These are phyloP conservation scores for Tylopilus sp. DNA, from an alignment of 1,284 basidiomycete species.

Conservation along the genomic window DNA sequence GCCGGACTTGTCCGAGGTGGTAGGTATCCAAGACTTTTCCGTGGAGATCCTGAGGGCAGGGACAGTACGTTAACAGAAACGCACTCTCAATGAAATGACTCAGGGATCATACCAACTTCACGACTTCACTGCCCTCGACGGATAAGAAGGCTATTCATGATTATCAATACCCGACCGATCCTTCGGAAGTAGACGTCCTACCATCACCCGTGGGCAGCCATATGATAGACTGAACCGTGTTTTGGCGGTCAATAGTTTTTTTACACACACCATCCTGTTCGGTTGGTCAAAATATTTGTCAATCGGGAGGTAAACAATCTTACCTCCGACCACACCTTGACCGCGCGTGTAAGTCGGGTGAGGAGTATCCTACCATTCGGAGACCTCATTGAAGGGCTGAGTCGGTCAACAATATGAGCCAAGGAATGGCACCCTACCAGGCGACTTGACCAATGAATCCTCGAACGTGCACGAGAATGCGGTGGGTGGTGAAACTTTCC, in stretches of 20 bases:
- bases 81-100: constrained; percentile 5
- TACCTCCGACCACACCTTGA: constrained; percentile 77
- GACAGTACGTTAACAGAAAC: constrained; percentile 17
- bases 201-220: constrained; percentile 73
- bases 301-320: constrained; percentile 22
- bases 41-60: constrained; percentile 46
- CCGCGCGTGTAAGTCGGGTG: constrained; percentile 65
- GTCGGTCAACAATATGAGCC: not conserved
- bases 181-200: constrained; percentile 28
- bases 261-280: constrained; percentile 68
- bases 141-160: constrained; percentile 51
- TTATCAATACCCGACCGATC: constrained; percentile 14
- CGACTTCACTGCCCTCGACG: constrained; percentile 52
- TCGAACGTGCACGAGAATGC: constrained; percentile 66
- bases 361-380: constrained; percentile 61
- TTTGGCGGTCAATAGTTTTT: constrained; percentile 65
- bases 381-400: constrained; percentile 48
- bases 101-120: constrained; percentile 45
- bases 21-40: constrained; percentile 62
- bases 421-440: constrained; percentile 46
- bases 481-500: constrained; percentile 60
- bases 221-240: constrained; percentile 62
- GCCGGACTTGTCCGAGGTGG: constrained; percentile 61
- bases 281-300: constrained; percentile 13
- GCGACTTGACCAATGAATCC: constrained; percentile 80